Conservation (phyloP, 2,329 filamentous ascomycete genomes). For the Huntiella bhutanensis region DNA sequence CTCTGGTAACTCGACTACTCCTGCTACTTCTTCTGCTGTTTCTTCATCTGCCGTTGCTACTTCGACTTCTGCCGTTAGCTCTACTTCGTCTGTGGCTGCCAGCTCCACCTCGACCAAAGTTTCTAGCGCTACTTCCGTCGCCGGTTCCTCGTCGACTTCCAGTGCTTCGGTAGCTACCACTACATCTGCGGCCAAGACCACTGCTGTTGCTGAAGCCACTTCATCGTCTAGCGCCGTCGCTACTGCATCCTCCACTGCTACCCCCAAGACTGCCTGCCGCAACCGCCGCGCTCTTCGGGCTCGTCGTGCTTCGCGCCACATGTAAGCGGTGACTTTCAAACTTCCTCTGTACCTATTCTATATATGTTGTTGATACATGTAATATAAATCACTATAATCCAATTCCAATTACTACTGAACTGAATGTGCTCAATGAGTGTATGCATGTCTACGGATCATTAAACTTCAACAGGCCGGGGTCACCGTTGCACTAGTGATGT, state of each 20-base stretch:
- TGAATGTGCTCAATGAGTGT: too few species aligned
- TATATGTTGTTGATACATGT: too few species aligned
- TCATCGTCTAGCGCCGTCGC: conserved; percentile 1
- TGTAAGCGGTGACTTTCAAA: neutral
- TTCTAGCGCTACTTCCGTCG: neutral
- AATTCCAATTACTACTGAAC: neutral
- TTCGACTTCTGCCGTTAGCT: neutral
- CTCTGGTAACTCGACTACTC: conserved; percentile 10
- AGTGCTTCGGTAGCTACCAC: conserved; percentile 2
- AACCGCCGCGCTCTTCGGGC: conserved; percentile 6
- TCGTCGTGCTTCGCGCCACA: neutral
- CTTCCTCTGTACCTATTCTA: neutral
- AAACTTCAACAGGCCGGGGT: neutral
- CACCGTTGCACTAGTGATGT: neutral
- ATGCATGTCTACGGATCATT: neutral
- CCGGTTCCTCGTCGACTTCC: neutral
- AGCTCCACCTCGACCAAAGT: too few species aligned
- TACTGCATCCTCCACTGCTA: neutral
- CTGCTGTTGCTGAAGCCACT: conserved; percentile 3
- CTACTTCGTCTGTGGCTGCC: neutral
- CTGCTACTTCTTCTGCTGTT: neutral
- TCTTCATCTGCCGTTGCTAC: neutral
- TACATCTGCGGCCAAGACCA: conserved; percentile 3
- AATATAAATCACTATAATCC: too few species aligned
- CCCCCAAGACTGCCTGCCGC: neutral